Conservation (phyloP, 768 basidiomycete genomes). For the Leucocoprinus birnbaumii region DNA sequence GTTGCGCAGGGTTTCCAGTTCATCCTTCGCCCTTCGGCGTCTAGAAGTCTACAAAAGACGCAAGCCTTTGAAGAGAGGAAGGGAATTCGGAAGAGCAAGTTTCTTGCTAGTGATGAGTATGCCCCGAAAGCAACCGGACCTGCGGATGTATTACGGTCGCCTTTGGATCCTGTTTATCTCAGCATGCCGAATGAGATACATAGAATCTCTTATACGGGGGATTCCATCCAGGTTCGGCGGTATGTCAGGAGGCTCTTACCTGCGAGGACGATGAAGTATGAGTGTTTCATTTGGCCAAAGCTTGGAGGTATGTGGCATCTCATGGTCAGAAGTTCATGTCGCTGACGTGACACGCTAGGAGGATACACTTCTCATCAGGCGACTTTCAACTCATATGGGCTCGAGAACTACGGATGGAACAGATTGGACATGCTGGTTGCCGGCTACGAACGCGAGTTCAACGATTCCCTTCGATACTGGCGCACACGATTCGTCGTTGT, state of each 20-base stretch:
- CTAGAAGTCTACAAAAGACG: constrained; percentile 18
- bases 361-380: constrained; percentile 82
- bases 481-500: constrained; percentile 92
- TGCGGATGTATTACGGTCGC: constrained; percentile 58
- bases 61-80: constrained; percentile 28
- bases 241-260: constrained; percentile 75
- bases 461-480: constrained; percentile 88
- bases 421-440: constrained; percentile 86
- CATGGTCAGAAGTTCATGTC: not conserved
- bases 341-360: constrained; percentile 24
- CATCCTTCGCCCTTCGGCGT: constrained; percentile 51
- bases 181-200: constrained; percentile 97
- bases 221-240: constrained; percentile 83
- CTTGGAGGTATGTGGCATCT: constrained; percentile 47
- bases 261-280: constrained; percentile 68
- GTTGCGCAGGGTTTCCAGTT: constrained; percentile 96
- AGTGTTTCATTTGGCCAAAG: constrained; percentile 93
- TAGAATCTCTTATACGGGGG: constrained; percentile 87
- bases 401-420: constrained; percentile 88
- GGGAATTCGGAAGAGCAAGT: constrained; percentile 46
- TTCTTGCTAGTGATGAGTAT: constrained; percentile 50
- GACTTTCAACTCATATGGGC: constrained; percentile 71
- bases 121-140: constrained; percentile 59
- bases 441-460: constrained; percentile 77
- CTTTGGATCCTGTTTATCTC: constrained; percentile 77